A percentile compares a stretch with the other conserved stretches of the same genome.
Evolutionary conservation across 1,139 yeast genomes (phyloP).

Genomic region (Ogataea hybrid): DNA sequence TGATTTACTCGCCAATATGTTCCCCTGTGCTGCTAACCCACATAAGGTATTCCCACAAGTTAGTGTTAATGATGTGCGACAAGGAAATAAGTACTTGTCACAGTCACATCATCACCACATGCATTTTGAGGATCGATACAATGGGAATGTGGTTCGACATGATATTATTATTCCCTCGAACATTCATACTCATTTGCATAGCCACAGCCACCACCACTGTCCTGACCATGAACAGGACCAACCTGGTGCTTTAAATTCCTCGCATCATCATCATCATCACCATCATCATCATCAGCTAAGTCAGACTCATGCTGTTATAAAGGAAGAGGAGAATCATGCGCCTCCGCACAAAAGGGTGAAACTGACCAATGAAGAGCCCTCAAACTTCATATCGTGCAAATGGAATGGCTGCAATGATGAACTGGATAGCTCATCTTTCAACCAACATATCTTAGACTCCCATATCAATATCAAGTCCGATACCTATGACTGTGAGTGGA

Average conservation of each 20-base stretch:
- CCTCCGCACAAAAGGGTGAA: slow-evolving; percentile 6
- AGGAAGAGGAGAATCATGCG: neutral
- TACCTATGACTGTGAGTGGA: slow-evolving; percentile 66
- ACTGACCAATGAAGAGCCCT: slow-evolving; percentile 13
- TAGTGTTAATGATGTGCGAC: slow-evolving; percentile 14
- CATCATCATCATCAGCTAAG: neutral
- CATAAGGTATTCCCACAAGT: neutral
- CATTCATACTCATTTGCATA: slow-evolving; percentile 6
- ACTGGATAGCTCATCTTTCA: slow-evolving; percentile 7
- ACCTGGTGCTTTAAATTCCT: neutral
- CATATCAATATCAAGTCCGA: slow-evolving; percentile 38
- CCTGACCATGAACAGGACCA: slow-evolving; percentile 15
- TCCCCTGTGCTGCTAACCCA: neutral
- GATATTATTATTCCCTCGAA: slow-evolving; percentile 27
- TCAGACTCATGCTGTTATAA: too few relatives aligned
- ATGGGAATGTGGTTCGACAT: slow-evolving; percentile 26
- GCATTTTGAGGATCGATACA: slow-evolving; percentile 25
- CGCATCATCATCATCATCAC: neutral
- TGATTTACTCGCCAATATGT: neutral
- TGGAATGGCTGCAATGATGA: slow-evolving; percentile 31
- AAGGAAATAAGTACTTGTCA: neutral
- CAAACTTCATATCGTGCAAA: slow-evolving; percentile 26
- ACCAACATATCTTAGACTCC: slow-evolving; percentile 38
- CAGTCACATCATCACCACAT: slow-evolving; percentile 29
- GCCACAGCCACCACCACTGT: neutral